Conservation (phyloP, 2,329 filamentous ascomycete species). For the Volutella citrinella region DNA sequence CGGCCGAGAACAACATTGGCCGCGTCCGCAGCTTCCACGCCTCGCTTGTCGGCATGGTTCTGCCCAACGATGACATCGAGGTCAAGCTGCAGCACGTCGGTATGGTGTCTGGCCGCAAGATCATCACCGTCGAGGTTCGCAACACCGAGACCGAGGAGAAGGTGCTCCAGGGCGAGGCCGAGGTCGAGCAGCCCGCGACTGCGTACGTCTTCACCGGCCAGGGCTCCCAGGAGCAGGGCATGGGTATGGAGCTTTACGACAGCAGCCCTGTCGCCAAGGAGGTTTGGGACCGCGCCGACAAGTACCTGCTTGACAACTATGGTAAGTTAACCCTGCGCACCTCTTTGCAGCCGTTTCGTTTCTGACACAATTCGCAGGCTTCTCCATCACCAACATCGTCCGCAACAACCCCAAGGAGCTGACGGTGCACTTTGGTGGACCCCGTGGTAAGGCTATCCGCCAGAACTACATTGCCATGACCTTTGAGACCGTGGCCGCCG, state of each 20-base stretch:
- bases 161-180: conserved; percentile 89
- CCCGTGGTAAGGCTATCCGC: conserved; percentile 93
- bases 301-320: conserved; percentile 98
- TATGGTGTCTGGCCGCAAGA: conserved; percentile 98
- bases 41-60: conserved; percentile 95
- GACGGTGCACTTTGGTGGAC: conserved; percentile 96
- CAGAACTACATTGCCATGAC: conserved; percentile 99
- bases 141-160: conserved; percentile 97
- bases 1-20: conserved; percentile 96
- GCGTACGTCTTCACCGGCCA: conserved; percentile 98
- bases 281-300: conserved; percentile 97
- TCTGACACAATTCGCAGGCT: no score
- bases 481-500: conserved; percentile 92
- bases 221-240: conserved; percentile 97
- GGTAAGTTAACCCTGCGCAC: no score
- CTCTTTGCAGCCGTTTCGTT: no score
- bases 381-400: conserved; percentile 97
- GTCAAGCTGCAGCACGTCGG: conserved; percentile 95
- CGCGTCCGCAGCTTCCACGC: conserved; percentile 97
- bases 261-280: conserved; percentile 93
- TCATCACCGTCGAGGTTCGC: conserved; percentile 96
- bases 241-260: conserved; percentile 98
- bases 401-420: conserved; percentile 99
- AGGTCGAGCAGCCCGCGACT: conserved; percentile 95
- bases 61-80: conserved; percentile 92